Base-by-base conservation (phyloP, 345 rosid genomes). In the Eucalyptus pauciflora region DNA sequence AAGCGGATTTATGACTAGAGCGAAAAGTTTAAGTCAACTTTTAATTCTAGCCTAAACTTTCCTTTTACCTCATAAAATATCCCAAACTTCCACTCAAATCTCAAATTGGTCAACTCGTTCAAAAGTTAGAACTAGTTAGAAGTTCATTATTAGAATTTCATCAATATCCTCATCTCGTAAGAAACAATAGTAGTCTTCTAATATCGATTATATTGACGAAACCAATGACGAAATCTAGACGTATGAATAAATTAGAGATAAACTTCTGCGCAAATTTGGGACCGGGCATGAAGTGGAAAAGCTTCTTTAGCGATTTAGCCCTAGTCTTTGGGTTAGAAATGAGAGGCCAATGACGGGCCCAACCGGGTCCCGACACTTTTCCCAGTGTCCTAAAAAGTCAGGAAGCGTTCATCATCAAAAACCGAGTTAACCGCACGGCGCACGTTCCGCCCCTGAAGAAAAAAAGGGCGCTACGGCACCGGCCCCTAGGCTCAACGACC, bases 251-350 rank as follows among this genome's bases (percentile, higher is more conserved):
- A 52, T 52, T 52, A 24, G 10, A 20, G 4, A 7, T 4, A 52
- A 52, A 52, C 25, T 24, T 10, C 13, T 1, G 29, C 62, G 13
- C 62, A 22, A 24, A 22, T 22, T 56, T 22, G 10, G 27, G 62
- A 4, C 13, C 0, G 62, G 5, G 10, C 13, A 9, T 1, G 6
- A 4, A 24, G 13, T 56, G 3, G 29, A 5, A 56, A 56, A 56
- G 29, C 27, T 25, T 24, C 29, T 10, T 4, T 24, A 56, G 62
- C 13, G 29, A 2, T 56, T 7, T 7, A 56, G 62, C 62, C 62
- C 29, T 22, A 22, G 9, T 56, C 0, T 13, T 13, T 29, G 69
- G 31, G 69, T 13, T 62, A 27, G 69, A 62, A 62, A 62, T 29
- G 69, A 62, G 69, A 62, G 69, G 69, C 69, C 31, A 62, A 0